These are phyloP conservation scores for Apiotrichum siamense DNA, from an alignment of 1,284 basidiomycete species.

Conservation along the genomic window DNA sequence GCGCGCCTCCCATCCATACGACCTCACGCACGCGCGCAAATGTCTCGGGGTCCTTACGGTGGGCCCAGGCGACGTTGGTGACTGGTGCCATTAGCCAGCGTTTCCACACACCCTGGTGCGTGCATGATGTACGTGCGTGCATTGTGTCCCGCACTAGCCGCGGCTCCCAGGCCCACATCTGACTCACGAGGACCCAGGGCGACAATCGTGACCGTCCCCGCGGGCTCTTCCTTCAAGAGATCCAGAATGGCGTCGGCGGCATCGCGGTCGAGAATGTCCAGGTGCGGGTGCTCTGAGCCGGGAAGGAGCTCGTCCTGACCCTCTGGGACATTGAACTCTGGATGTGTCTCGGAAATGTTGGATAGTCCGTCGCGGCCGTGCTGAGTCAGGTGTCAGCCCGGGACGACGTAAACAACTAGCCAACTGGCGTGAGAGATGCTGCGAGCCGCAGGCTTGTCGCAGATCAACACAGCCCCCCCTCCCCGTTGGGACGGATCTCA, in stretches of 20 bases:
- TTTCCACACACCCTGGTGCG: no score
- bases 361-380: conserved; percentile 72
- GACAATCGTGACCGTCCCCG: conserved; percentile 70
- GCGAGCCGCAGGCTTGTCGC: not conserved
- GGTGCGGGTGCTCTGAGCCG: not conserved
- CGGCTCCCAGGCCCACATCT: no score
- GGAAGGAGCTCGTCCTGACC: conserved; percentile 11
- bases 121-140: no score
- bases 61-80: conserved; percentile 72
- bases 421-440: not conserved
- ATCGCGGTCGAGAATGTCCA: not conserved
- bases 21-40: conserved; percentile 60
- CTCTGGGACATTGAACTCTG: conserved; percentile 57
- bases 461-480: not conserved
- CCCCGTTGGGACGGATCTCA: conserved; percentile 25
- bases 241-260: conserved; percentile 64
- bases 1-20: conserved; percentile 90
- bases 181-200: conserved; percentile 68
- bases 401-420: not conserved
- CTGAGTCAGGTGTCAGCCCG: conserved; percentile 23
- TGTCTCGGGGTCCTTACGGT: conserved; percentile 56
- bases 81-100: conserved; percentile 44
- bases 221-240: conserved; percentile 57
- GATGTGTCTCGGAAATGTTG: conserved; percentile 64
- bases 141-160: no score